These are phyloP conservation scores for Didymella pinodella DNA, from an alignment of 2,329 filamentous ascomycete species.

Conservation along the genomic window DNA sequence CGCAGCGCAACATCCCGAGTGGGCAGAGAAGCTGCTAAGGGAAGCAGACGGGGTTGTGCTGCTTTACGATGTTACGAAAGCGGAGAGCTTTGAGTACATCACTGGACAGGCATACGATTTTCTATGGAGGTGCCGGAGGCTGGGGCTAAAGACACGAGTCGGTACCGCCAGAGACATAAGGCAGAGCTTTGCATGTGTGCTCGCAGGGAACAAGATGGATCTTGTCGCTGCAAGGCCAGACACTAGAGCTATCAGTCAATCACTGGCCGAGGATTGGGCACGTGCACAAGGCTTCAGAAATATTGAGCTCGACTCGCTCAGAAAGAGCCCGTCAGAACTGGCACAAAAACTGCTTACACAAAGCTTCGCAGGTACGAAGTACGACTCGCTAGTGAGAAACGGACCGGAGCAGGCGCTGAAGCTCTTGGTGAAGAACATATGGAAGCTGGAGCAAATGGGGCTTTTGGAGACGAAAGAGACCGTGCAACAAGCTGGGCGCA, in stretches of 20 bases:
- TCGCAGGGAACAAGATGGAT: conserved; percentile 42
- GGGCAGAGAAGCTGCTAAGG: conserved; percentile 21
- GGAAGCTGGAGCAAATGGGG: conserved; percentile 18
- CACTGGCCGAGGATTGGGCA: conserved; percentile 36
- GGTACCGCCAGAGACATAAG: not conserved
- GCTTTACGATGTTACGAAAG: conserved; percentile 40
- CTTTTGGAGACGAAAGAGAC: not conserved
- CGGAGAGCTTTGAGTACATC: conserved; percentile 33
- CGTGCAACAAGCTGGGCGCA: not conserved
- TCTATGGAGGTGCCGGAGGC: conserved; percentile 22
- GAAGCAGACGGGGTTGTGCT: conserved; percentile 37
- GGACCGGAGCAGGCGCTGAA: conserved; percentile 26
- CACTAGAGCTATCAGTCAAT: conserved; percentile 26
- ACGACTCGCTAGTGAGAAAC: conserved; percentile 21
- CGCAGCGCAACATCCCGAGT: not conserved
- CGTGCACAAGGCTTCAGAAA: conserved; percentile 29
- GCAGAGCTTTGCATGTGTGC: conserved; percentile 38
- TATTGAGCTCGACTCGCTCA: too few relatives aligned
- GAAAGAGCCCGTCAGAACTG: too few relatives aligned
- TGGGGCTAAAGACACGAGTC: not conserved
- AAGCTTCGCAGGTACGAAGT: conserved; percentile 21
- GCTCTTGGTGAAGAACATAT: conserved; percentile 28
- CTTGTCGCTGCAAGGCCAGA: conserved; percentile 11
- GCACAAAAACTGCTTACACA: too few relatives aligned
- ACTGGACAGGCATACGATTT: conserved; percentile 30